A percentile compares a stretch with the other conserved stretches of the same genome.
Conservation (phyloP, 805 yeast species). For the Hanseniaspora meyeri region DNA sequence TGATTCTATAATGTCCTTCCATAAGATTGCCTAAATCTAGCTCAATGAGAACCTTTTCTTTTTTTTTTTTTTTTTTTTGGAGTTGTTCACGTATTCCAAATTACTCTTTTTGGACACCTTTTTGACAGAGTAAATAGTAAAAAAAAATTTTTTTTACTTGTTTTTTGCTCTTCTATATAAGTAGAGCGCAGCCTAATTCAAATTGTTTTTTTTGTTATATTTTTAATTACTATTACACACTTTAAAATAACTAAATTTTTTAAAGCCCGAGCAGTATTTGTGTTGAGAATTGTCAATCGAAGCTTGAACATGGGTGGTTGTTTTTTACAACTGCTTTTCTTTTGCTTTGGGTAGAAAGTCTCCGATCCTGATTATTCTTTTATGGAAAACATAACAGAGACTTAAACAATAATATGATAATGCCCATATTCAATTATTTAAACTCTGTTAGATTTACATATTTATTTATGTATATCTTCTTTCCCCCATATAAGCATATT, state of each 20-base stretch:
- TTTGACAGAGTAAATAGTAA: not conserved
- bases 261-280: conserved; percentile 8
- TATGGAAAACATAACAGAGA: conserved; percentile 52
- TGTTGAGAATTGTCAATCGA: conserved; percentile 60
- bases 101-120: not conserved
- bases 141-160: not conserved
- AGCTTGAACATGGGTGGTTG: conserved; percentile 37
- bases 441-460: conserved; percentile 9
- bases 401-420: conserved; percentile 24
- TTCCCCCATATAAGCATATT: conserved; percentile 10
- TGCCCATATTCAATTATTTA: conserved; percentile 13
- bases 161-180: not conserved
- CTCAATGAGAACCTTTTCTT: not conserved
- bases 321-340: conserved; percentile 22
- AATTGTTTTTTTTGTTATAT: no score
- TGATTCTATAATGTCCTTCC: no score
- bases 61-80: conserved; percentile 15
- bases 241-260: not conserved
- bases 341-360: conserved; percentile 75
- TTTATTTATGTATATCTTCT: conserved; percentile 5
- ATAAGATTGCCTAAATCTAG: no score
- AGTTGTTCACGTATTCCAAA: not conserved
- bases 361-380: conserved; percentile 46
- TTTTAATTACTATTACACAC: no score
- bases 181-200: not conserved